Percentiles rank a stretch among this genome's conserved stretches.
phyloP scores from a whole-genome alignment of 2,329 filamentous ascomycete species.

The Xylaria sp. region DNA sequence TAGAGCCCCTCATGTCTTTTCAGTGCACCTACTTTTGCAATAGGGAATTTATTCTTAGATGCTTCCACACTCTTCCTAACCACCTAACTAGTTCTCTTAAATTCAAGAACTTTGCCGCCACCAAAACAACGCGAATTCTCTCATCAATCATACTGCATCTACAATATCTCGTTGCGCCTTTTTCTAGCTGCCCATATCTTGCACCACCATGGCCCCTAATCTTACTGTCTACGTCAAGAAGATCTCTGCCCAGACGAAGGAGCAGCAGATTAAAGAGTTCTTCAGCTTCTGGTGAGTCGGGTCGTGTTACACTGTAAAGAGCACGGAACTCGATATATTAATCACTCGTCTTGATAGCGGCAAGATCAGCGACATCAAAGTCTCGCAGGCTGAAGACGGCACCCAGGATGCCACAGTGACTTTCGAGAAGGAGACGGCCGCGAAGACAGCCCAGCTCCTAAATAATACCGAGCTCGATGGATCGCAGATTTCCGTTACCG shows the following conservation, averaged over 20 bases:
- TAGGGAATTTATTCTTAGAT: too few species aligned
- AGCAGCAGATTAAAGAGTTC: slow-evolving; percentile 95
- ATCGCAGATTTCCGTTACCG: slow-evolving; percentile 81
- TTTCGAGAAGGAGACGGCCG: slow-evolving; percentile 96
- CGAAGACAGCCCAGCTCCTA: slow-evolving; percentile 94
- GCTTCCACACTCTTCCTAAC: not conserved
- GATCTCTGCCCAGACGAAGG: slow-evolving; percentile 82
- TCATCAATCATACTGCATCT: too few species aligned
- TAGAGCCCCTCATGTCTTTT: not conserved
- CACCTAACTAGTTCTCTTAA: not conserved
- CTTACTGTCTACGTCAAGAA: slow-evolving; percentile 87
- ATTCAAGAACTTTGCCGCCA: not conserved
- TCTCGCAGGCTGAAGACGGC: slow-evolving; percentile 72
- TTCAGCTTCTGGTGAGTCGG: slow-evolving; percentile 88
- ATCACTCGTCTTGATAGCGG: slow-evolving; percentile 66
- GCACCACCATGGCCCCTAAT: slow-evolving; percentile 64
- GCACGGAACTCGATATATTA: slow-evolving; percentile 10
- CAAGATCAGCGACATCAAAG: slow-evolving; percentile 86
- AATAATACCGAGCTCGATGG: slow-evolving; percentile 95
- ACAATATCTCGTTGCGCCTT: not conserved
- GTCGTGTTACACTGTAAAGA: not conserved
- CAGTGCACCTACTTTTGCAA: too few species aligned
- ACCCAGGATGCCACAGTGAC: slow-evolving; percentile 89
- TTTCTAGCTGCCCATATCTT: not conserved
- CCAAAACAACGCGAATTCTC: not conserved